Conservation (phyloP, 2,329 filamentous ascomycete species). For the Microcyclospora tardicrescens region DNA sequence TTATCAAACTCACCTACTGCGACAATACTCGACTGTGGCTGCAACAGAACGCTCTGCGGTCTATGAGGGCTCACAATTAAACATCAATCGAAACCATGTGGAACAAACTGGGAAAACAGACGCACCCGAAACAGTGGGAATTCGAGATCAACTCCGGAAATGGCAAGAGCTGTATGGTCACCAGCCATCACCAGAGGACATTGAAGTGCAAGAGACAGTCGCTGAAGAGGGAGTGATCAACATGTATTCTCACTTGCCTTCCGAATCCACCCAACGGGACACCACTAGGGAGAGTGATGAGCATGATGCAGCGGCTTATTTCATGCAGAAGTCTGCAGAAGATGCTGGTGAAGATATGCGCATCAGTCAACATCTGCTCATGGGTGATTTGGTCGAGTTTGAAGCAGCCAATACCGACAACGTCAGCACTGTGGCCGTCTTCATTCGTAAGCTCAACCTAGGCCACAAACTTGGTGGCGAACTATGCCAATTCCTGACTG, state of each 20-base stretch:
- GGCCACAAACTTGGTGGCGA: neutral
- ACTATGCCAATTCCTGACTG: conserved; percentile 35
- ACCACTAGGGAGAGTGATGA: conserved; percentile 12
- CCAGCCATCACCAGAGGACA: conserved; percentile 6
- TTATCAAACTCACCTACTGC: too few species aligned
- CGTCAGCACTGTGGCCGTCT: conserved; percentile 37
- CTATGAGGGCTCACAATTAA: too few species aligned
- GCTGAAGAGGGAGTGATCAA: conserved; percentile 16
- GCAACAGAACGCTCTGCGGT: too few species aligned
- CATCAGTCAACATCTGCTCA: conserved; percentile 26
- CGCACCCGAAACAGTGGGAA: conserved; percentile 6
- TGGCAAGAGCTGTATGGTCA: conserved; percentile 33
- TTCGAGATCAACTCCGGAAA: conserved; percentile 25
- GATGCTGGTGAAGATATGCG: conserved; percentile 23
- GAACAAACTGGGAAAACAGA: neutral
- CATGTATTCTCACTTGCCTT: conserved; percentile 18
- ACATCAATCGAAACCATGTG: neutral
- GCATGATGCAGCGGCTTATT: conserved; percentile 12
- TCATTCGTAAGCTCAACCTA: conserved; percentile 23
- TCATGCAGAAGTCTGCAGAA: conserved; percentile 8
- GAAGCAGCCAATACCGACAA: conserved; percentile 18
- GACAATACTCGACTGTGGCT: too few species aligned
- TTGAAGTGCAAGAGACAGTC: conserved; percentile 10
- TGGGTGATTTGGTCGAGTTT: conserved; percentile 39
- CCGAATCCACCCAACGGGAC: conserved; percentile 9